phyloP scores from a whole-genome alignment of 345 rosid species.

The Syzygium aromaticum region DNA sequence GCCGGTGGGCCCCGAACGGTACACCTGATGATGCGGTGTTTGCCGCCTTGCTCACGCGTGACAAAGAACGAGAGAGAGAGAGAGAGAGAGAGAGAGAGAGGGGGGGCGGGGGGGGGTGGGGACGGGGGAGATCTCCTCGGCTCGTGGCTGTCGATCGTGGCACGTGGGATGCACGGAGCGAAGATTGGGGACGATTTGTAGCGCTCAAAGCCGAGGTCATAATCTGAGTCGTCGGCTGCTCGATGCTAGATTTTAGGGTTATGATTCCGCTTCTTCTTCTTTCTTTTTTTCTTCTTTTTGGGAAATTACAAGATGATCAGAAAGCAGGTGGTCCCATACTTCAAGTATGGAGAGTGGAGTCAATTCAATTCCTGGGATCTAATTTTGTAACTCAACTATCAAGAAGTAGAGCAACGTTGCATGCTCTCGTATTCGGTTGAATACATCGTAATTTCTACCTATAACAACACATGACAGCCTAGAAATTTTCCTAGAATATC shows the following conservation, averaged over 20 bases:
- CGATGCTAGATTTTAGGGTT: neutral
- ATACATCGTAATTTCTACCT: neutral
- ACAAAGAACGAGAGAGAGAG: neutral
- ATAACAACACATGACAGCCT: neutral
- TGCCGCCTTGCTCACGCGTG: neutral
- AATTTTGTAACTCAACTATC: neutral
- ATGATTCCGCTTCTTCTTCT: neutral
- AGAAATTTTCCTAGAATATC: neutral
- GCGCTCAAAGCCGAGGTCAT: neutral
- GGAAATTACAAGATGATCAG: neutral
- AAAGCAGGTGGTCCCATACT: neutral
- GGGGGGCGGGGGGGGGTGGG: too few relatives aligned
- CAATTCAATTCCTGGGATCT: neutral
- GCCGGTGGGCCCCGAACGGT: neutral
- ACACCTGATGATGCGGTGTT: neutral
- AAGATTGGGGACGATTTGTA: neutral
- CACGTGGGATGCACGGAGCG: neutral
- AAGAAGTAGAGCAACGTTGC: neutral
- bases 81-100: too few relatives aligned
- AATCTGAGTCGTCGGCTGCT: neutral
- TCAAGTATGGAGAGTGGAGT: neutral
- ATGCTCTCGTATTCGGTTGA: neutral
- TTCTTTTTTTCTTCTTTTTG: neutral
- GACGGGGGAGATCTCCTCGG: neutral
- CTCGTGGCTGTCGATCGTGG: neutral